phyloP scores from a whole-genome alignment of 257 asterid species.

The Petunia axillaris region DNA sequence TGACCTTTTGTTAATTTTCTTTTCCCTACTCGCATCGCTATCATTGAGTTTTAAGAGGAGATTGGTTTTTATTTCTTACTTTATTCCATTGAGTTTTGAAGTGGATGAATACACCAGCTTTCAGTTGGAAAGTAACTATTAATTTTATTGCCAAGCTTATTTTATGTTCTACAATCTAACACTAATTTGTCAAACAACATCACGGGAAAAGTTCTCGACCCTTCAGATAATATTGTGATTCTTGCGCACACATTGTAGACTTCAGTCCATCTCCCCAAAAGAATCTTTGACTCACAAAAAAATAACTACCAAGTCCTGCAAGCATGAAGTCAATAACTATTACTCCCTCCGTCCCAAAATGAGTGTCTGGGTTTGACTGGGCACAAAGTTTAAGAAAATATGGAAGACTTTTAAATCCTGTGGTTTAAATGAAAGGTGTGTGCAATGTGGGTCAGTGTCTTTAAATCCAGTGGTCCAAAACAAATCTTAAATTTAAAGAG shows the following conservation, averaged over 20 bases:
- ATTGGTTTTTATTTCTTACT: neutral
- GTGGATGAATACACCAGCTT: constrained; percentile 8
- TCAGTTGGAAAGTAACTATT: neutral
- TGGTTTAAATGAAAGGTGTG: neutral
- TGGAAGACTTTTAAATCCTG: neutral
- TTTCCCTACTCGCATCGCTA: neutral
- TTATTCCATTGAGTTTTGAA: neutral
- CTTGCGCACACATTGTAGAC: neutral
- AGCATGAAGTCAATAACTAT: neutral
- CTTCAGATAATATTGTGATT: neutral
- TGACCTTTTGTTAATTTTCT: neutral
- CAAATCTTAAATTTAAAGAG: neutral
- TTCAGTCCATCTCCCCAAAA: constrained; percentile 1
- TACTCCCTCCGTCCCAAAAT: neutral
- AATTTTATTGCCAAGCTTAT: constrained; percentile 1
- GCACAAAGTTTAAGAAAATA: neutral
- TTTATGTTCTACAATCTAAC: neutral
- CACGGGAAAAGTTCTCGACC: neutral
- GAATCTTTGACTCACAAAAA: neutral
- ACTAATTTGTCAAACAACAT: neutral
- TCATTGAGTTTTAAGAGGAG: neutral
- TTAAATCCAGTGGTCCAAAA: neutral
- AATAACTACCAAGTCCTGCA: neutral
- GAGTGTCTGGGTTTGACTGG: neutral
- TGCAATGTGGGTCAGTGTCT: neutral